Conservation (phyloP, 768 basidiomycete genomes). For the Boletus sensibilis region DNA sequence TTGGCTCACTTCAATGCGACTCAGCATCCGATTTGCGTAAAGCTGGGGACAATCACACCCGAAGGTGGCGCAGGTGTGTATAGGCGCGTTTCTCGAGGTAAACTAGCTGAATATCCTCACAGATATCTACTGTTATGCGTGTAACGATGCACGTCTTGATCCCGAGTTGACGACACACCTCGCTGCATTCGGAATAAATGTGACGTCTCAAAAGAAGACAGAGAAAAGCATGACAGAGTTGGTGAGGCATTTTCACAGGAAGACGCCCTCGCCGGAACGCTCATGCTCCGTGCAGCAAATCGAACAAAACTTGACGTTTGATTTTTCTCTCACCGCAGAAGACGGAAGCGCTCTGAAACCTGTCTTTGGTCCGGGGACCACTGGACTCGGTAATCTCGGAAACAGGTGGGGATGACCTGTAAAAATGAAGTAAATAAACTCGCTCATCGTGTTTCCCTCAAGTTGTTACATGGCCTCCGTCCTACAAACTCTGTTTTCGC, state of each 20-base stretch:
- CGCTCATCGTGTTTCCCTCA: background rate
- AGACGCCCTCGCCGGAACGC: background rate
- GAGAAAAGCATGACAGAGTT: constrained; percentile 97
- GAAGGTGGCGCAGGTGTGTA: constrained; percentile 83
- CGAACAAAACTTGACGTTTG: constrained; percentile 92
- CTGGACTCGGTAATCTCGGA: constrained; percentile 88
- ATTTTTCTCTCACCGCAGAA: constrained; percentile 87
- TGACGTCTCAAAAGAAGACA: constrained; percentile 79
- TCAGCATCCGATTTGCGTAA: constrained; percentile 81
- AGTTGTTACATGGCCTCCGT: constrained; percentile 99
- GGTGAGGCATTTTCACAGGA: constrained; percentile 40
- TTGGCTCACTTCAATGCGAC: constrained; percentile 72
- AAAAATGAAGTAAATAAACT: background rate
- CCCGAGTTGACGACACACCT: constrained; percentile 75
- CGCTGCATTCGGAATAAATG: constrained; percentile 81
- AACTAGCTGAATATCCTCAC: background rate
- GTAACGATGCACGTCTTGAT: constrained; percentile 81
- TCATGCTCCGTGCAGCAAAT: constrained; percentile 64
- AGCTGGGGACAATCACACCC: constrained; percentile 94
- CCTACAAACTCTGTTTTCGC: constrained; percentile 80
- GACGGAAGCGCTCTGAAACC: constrained; percentile 87
- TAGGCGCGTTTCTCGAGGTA: background rate
- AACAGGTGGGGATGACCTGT: constrained; percentile 58
- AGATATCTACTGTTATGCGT: constrained; percentile 94
- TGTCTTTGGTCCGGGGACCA: constrained; percentile 84